Percentiles rank a stretch among this genome's conserved stretches.
Conservation (phyloP, 208 protist genomes). For the Leishmania braziliensis region DNA sequence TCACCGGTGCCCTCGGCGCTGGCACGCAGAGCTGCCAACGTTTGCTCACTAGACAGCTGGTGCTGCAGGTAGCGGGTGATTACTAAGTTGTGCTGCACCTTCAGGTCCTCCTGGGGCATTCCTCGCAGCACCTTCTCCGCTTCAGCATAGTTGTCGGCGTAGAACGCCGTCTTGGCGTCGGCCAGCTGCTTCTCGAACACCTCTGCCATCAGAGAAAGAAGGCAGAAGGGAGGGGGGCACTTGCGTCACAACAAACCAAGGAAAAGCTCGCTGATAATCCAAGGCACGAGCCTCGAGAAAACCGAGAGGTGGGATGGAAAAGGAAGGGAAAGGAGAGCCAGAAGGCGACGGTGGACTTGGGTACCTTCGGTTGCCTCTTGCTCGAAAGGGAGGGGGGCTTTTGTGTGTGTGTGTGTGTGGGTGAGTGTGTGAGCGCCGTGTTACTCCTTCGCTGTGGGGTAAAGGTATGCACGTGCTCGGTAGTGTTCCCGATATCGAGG, state of each 20-base stretch:
- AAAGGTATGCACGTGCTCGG: background rate
- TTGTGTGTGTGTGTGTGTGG: background rate
- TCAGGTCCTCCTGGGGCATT: constrained; percentile 74
- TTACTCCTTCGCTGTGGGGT: background rate
- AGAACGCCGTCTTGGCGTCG: constrained; percentile 72
- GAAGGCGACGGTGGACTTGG: background rate
- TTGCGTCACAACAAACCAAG: background rate
- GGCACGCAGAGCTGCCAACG: constrained; percentile 35
- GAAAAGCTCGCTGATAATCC: background rate
- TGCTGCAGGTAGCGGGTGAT: constrained; percentile 66
- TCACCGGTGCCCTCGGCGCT: constrained; percentile 30
- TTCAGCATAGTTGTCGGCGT: constrained; percentile 63
- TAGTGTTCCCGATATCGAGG: background rate
- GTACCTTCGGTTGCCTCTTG: background rate
- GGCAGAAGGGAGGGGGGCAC: background rate
- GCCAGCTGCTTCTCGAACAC: constrained; percentile 37
- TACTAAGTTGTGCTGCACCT: constrained; percentile 84
- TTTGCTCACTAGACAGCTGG: constrained; percentile 60
- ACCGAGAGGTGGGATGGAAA: background rate
- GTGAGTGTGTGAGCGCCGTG: background rate
- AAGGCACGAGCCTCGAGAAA: background rate
- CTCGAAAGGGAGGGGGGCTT: too few species aligned
- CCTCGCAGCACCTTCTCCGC: constrained; percentile 63
- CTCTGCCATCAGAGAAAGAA: constrained; percentile 19
- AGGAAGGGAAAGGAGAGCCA: background rate